Evolutionary conservation across 2,329 filamentous ascomycete species (phyloP), one percentile per base, ranked within the genome.

Genomic region (Cladosporium oxysporum): DNA sequence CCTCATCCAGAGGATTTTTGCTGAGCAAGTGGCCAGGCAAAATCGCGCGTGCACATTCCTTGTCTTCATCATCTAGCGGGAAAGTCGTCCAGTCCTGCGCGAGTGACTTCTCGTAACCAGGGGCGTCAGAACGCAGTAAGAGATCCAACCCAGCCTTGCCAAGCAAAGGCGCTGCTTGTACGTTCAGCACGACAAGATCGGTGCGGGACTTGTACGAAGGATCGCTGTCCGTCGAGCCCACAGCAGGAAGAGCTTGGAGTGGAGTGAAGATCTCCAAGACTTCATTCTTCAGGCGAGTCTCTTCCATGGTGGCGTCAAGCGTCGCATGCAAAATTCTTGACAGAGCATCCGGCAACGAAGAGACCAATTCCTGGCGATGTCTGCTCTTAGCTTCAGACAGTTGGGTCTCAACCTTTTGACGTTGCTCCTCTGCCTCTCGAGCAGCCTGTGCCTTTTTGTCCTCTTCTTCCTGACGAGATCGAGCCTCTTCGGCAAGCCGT

Each of bases 161-260:
- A 8, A 77, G 67, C 14, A 76, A 66, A 3, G 73, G 71, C n/a
- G 74, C 73, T 16, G 68, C 73, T 60, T 75, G 72, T 37, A 71
- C 62, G 50, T 76, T 77, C 21, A 74, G 69, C 5, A 76, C 66
- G 70, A 71, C 74, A 3, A 59, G 57, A 4, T 65, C 63, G 18
- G 55, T 31, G 4, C 26, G 50, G 10, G 66, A 67, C 18, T 69
- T 67, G 18, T 57, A 58, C 6, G 65, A 28, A 10, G 66, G 66
- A 6, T 61, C 62, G 28, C 67, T 47, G 11, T 70, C 63, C 21
- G 69, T 66, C 33, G 64, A 64, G 26, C n/a, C 44, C 33, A 35
- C 50, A 31, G 52, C 52, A 35, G 49, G 47, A 18, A 74, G 47
- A 7, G 70, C 69, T 64, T 71, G 70, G 12, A 76, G 64, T 23